Percentiles rank a stretch among this genome's conserved stretches.
Conservation (phyloP, 495 filamentous ascomycete genomes). For the Pseudotulostoma volvatum region DNA sequence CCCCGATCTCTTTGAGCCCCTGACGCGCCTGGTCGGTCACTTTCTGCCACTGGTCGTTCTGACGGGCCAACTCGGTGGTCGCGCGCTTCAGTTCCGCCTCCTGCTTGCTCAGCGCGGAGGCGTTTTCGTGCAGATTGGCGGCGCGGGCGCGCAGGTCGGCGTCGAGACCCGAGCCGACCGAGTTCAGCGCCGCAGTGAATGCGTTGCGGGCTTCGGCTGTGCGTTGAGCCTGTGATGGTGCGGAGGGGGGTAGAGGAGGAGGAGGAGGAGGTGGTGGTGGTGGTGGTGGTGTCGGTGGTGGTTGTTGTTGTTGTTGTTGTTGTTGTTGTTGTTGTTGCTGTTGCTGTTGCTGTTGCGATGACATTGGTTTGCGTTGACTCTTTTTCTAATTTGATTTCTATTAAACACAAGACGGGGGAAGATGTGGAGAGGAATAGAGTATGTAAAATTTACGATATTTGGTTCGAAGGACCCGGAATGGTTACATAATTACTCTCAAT, state of each 20-base stretch:
- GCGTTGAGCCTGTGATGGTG: conserved; percentile 13
- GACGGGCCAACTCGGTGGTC: conserved; percentile 48
- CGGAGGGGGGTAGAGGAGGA: conserved; percentile 4
- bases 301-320: conserved; percentile 5
- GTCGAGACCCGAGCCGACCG: conserved; percentile 54
- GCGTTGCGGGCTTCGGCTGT: conserved; percentile 55
- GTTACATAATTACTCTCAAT: no score
- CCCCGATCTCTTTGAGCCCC: conserved; percentile 80
- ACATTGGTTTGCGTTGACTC: no score
- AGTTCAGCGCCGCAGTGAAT: conserved; percentile 60
- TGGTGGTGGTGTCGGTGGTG: conserved; percentile 2
- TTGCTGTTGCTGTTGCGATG: no score
- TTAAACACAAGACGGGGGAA: no score
- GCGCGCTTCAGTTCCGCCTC: conserved; percentile 49
- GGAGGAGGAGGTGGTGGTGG: conserved; percentile 5
- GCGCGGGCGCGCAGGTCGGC: conserved; percentile 56
- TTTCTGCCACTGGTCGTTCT: conserved; percentile 54
- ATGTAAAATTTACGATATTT: no score
- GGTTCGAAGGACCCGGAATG: no score
- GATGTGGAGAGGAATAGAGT: conserved; percentile 1
- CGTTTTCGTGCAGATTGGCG: conserved; percentile 57
- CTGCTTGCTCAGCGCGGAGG: conserved; percentile 50
- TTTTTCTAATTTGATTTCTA: no score
- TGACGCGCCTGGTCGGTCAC: conserved; percentile 50
- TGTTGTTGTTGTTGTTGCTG: no score